Conservation (phyloP, 345 rosid genomes). For the Excoecaria cochinchinensis region DNA sequence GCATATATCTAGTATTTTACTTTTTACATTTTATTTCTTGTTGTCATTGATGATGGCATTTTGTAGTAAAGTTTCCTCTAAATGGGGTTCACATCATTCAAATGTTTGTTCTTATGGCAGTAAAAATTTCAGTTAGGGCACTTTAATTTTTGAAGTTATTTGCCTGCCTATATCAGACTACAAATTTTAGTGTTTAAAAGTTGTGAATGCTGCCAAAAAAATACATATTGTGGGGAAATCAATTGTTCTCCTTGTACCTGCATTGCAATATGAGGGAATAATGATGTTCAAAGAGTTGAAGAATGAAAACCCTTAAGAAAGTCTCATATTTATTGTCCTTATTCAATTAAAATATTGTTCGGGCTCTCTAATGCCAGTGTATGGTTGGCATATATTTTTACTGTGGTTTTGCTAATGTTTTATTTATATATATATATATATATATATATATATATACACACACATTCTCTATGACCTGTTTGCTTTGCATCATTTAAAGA, state of each 20-base stretch:
- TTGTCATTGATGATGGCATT: neutral
- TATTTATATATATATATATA: too few species aligned
- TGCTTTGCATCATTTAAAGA: constrained; percentile 7
- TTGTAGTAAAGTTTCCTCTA: neutral
- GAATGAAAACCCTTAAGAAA: neutral
- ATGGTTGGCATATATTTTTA: neutral
- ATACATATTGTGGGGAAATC: neutral
- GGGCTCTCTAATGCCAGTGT: neutral
- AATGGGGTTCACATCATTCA: neutral
- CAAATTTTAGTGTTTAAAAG: neutral
- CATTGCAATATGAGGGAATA: neutral
- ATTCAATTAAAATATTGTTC: neutral
- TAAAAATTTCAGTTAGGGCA: neutral
- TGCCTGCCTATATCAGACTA: neutral
- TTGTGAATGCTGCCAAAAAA: neutral
- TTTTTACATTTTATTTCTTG: neutral
- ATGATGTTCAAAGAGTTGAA: neutral
- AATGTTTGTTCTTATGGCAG: neutral
- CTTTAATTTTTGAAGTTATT: neutral
- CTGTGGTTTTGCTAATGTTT: neutral
- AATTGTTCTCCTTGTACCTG: neutral
- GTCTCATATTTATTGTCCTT: neutral
- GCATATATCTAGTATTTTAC: neutral
- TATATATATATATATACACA: too few species aligned
- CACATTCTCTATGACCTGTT: neutral